Evolutionary conservation across 257 asterid species (phyloP), one percentile per base, ranked within the genome.

Genomic region (Petunia secreta): DNA sequence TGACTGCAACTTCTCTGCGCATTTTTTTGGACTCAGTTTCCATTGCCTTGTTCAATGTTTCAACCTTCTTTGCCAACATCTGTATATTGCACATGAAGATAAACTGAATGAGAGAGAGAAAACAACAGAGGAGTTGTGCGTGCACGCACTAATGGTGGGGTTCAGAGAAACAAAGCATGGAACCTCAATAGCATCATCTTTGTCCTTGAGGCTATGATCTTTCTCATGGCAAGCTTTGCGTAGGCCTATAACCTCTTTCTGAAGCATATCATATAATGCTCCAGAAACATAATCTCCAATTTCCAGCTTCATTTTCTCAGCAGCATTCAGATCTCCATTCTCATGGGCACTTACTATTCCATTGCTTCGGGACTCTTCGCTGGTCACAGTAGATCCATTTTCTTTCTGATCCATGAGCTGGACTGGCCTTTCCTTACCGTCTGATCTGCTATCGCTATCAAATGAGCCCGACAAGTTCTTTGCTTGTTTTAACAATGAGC

Each of bases 51-150:
- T 87, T 92, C 84, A 94, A 81, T 36, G 86, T 90, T 25, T 91
- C 98, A 9, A 94, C 94, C 86, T 91, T 94, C 80, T 89, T 94
- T 14, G 97, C 94, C 87, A 94, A 77, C 96, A 89, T 91, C 98
- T 94, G 88, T 81, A 83, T 54, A 85, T 63, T 82, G 64, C 39
- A 79, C 14, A 63, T 16, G 8, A 10, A 36, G 74, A 37, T 16
- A 65, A 13, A 59, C 8, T n/a, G 14, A 64, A 34, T 43, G 39
- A 36, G 40, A 37, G 48, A 38, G 74, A 38, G 50, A 15, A 6
- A 1, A 65, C 1, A 11, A 65, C 13, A 65, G 40, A 65, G 38
- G 43, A 63, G n/a, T 16, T 8, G 69, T 39, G 69, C 25, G n/a
- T 43, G 2, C 8, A 36, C 68, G 37, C 50, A 54, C 25, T 25